Evolutionary conservation across 305 asterid genomes (phyloP).

Genomic region (Ajuga reptans): DNA sequence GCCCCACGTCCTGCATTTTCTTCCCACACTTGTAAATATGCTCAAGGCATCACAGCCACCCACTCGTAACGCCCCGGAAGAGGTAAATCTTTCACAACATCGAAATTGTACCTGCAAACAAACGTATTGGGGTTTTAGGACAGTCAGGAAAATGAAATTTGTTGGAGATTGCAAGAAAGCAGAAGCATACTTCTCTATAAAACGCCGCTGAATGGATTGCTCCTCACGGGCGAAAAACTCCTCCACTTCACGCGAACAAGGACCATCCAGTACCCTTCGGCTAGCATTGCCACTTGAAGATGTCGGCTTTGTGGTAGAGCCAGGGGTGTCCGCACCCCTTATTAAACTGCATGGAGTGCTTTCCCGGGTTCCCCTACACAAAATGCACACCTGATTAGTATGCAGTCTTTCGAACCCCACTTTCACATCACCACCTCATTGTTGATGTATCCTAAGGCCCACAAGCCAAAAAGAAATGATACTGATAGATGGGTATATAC

Average conservation of each 20-base stretch:
- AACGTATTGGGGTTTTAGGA: no score
- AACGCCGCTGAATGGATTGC: constrained; percentile 39
- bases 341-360: constrained; percentile 51
- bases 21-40: neutral
- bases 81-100: constrained; percentile 27
- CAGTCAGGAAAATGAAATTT: neutral
- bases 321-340: constrained; percentile 28
- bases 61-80: constrained; percentile 38
- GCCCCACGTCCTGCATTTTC: no score
- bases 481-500: neutral
- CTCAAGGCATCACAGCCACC: constrained; percentile 33
- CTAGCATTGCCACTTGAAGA: constrained; percentile 11
- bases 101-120: constrained; percentile 38
- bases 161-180: neutral
- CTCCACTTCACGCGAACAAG: constrained; percentile 45
- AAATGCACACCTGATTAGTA: neutral
- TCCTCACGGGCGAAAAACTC: constrained; percentile 50
- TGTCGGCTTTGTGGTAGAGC: constrained; percentile 36
- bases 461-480: neutral
- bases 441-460: neutral
- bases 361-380: constrained; percentile 50
- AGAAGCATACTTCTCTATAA: constrained; percentile 43
- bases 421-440: neutral
- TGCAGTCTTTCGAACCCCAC: neutral
- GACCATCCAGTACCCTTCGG: constrained; percentile 27